A percentile compares a stretch with the other conserved stretches of the same genome.
Conservation (phyloP, 805 yeast genomes). For the Yarrowia sp. region DNA sequence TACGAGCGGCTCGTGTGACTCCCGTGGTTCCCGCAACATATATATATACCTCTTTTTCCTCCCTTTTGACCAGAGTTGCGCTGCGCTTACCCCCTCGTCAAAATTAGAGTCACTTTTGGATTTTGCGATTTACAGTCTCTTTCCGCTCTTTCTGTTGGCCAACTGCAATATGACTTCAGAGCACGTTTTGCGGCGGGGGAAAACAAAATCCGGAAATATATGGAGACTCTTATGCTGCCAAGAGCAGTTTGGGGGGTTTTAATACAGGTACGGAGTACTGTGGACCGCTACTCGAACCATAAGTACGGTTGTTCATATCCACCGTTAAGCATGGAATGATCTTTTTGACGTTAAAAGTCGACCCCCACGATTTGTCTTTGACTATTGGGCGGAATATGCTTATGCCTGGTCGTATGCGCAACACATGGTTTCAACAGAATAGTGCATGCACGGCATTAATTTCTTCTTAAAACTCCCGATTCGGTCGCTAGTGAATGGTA, state of each 20-base stretch:
- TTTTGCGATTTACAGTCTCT: slow-evolving; percentile 19
- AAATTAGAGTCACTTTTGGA: slow-evolving; percentile 13
- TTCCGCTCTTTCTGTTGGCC: slow-evolving; percentile 1
- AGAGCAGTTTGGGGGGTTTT: neutral
- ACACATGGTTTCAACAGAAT: slow-evolving; percentile 7
- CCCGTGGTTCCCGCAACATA: neutral
- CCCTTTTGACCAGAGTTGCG: neutral
- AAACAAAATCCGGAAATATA: neutral
- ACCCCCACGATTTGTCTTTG: neutral
- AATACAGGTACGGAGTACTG: too few species aligned
- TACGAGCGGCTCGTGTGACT: slow-evolving; percentile 7
- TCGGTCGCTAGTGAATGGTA: too few species aligned
- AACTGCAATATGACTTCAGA: slow-evolving; percentile 14
- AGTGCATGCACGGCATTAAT: slow-evolving; percentile 6
- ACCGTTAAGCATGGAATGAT: too few species aligned
- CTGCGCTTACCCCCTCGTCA: neutral
- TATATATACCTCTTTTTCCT: neutral
- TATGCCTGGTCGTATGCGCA: slow-evolving; percentile 19
- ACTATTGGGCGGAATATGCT: slow-evolving; percentile 7
- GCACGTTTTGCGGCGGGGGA: slow-evolving; percentile 22
- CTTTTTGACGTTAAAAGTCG: neutral
- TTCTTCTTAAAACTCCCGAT: neutral
- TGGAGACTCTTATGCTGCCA: slow-evolving; percentile 1
- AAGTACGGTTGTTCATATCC: too few species aligned
- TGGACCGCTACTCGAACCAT: too few species aligned